A percentile compares a stretch with the other conserved stretches of the same genome.
phyloP scores from a whole-genome alignment of 1,284 basidiomycete species.

The Trichosporon ovoides region DNA sequence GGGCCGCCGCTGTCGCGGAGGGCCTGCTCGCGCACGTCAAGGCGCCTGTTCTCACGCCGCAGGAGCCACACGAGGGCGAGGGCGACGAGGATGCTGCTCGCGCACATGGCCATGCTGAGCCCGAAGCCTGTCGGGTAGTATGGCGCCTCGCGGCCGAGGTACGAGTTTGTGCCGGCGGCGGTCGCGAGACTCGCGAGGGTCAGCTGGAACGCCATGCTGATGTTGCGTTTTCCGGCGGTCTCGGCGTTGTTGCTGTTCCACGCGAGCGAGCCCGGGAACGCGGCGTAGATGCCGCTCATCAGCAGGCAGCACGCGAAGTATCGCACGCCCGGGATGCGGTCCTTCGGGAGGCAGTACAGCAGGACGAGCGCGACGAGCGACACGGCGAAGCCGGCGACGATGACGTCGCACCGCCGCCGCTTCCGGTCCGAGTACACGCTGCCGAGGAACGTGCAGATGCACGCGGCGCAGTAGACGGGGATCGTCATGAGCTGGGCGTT shows the following conservation, averaged over 20 bases:
- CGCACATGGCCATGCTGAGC: conserved; percentile 18
- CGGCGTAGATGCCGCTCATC: conserved; percentile 13
- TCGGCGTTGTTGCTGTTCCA: conserved; percentile 25
- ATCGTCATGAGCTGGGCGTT: conserved; percentile 29
- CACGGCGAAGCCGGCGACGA: conserved; percentile 21
- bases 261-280: conserved; percentile 14
- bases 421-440: conserved; percentile 19
- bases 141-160: conserved; percentile 16
- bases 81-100: conserved; percentile 10
- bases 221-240: conserved; percentile 20
- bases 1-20: neutral
- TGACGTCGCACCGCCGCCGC: conserved; percentile 18
- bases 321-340: conserved; percentile 18
- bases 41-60: conserved; percentile 9
- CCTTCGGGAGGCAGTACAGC: conserved; percentile 22
- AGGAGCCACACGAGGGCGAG: conserved; percentile 8
- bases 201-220: conserved; percentile 21
- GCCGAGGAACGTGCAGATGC: conserved; percentile 15
- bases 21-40: conserved; percentile 7
- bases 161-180: conserved; percentile 23
- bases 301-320: conserved; percentile 21
- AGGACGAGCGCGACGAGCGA: conserved; percentile 25
- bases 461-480: conserved; percentile 23
- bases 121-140: conserved; percentile 18
- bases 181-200: conserved; percentile 19